Conservation (phyloP, 1,284 basidiomycete species). For the Rhizopogon hawkerae region DNA sequence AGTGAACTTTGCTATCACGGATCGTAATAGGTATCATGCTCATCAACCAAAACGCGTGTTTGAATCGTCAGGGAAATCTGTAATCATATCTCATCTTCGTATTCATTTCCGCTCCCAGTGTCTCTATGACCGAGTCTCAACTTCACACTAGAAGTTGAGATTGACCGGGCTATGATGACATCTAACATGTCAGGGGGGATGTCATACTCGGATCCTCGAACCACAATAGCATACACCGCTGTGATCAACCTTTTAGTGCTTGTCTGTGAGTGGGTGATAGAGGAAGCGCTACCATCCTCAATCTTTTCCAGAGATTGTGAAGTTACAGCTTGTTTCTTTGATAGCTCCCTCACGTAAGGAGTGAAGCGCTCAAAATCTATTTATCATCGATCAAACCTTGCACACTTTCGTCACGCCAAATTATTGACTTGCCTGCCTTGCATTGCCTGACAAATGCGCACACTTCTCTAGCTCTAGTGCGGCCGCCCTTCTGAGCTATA, state of each 20-base stretch:
- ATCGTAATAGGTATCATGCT: background rate
- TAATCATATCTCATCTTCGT: conserved; percentile 22
- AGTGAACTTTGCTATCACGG: background rate
- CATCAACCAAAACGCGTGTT: background rate
- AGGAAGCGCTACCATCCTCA: conserved; percentile 63
- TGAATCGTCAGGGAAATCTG: background rate
- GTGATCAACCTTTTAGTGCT: conserved; percentile 7
- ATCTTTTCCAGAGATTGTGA: conserved; percentile 85
- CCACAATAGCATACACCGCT: conserved; percentile 65
- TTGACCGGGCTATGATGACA: conserved; percentile 49
- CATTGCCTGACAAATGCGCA: conserved; percentile 75
- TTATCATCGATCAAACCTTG: background rate
- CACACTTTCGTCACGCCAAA: background rate
- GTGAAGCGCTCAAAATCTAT: conserved; percentile 71
- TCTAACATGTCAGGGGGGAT: conserved; percentile 57
- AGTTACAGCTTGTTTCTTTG: conserved; percentile 86
- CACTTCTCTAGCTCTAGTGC: conserved; percentile 59
- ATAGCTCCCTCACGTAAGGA: conserved; percentile 62
- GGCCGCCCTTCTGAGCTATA: conserved; percentile 62
- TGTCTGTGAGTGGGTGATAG: background rate
- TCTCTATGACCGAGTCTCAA: conserved; percentile 15
- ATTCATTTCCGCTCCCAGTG: conserved; percentile 20
- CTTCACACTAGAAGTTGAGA: conserved; percentile 27
- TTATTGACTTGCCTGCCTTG: conserved; percentile 53
- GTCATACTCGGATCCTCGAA: conserved; percentile 66